Conservation (phyloP, 331 rosid species). For the Prunus yedoensis region DNA sequence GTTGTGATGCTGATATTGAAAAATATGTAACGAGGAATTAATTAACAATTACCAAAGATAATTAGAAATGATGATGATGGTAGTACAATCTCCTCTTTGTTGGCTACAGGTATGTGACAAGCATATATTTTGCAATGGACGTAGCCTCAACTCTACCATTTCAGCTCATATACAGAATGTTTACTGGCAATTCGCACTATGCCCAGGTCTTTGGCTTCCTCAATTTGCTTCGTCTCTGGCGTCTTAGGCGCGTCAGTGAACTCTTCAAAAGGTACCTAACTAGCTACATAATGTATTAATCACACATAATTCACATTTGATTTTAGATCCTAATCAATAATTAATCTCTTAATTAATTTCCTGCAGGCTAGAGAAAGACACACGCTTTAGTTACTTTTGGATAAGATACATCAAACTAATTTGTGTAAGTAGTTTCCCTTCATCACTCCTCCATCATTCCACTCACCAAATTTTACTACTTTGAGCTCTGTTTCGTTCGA, state of each 20-base stretch:
- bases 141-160: constrained; percentile 77
- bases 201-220: constrained; percentile 56
- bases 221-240: constrained; percentile 84
- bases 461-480: no score
- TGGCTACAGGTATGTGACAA: constrained; percentile 55
- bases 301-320: neutral
- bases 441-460: neutral
- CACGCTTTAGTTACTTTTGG: constrained; percentile 67
- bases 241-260: constrained; percentile 72
- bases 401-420: constrained; percentile 67
- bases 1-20: no score
- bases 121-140: constrained; percentile 63
- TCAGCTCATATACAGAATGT: constrained; percentile 47
- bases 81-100: neutral
- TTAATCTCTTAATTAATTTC: no score
- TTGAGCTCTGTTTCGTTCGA: no score
- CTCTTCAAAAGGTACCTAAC: constrained; percentile 58
- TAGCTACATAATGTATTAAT: neutral
- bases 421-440: constrained; percentile 51
- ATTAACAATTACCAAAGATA: neutral
- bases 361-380: constrained; percentile 87
- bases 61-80: neutral
- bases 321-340: neutral
- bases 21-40: neutral
- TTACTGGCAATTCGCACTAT: constrained; percentile 32